Base-by-base conservation (phyloP, 2,329 filamentous ascomycete genomes). In the Podosphaera xanthii region DNA sequence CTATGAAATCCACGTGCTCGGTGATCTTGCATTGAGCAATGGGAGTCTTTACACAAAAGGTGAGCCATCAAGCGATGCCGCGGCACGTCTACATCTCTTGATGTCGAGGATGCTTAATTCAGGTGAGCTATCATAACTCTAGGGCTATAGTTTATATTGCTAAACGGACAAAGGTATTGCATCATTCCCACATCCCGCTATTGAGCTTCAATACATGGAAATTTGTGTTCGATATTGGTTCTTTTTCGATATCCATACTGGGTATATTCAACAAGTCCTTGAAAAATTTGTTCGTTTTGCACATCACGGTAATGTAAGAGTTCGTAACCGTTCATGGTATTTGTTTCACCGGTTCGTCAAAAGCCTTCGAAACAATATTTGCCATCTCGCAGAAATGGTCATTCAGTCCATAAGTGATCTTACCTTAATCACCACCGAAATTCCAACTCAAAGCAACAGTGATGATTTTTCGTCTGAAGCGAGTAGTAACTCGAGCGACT, bases 151-250 rank as follows among this genome's bases (percentile, higher is more conserved):
- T 33, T n/a, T 54, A 10, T 2, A 33, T 36, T 59, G 57, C 65
- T 70, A 66, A 71, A 59, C 52, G 44, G 46, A 46, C n/a, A 3
- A 64, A 90, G 88, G 87, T 64, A 85, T 96, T 64, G 84, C 87
- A 61, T 84, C 78, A 50, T 94, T 91, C 70, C 82, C 84, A 14
- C 92, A 97, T 69, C 91, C 92, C 1, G 88, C 90, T 14, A 90
- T 96, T 58, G 81, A 96, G 63, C 76, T 98, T 31, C 89, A 96
- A 72, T 98, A 94, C 69, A 96, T 98, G 90, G 92, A 98, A 70
- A 94, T 95, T 42, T 95, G 90, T 70, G 90, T 95, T 59, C 84
- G 92, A 57, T 98, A 98, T 72, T 87, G 84, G 69, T 80, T 83
- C 35, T 94, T 96, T 70, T 97, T 98, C 69, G 90, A 97, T 68